Evolutionary conservation across 257 asterid species (phyloP).

Genomic region (Nicotiana undulata): DNA sequence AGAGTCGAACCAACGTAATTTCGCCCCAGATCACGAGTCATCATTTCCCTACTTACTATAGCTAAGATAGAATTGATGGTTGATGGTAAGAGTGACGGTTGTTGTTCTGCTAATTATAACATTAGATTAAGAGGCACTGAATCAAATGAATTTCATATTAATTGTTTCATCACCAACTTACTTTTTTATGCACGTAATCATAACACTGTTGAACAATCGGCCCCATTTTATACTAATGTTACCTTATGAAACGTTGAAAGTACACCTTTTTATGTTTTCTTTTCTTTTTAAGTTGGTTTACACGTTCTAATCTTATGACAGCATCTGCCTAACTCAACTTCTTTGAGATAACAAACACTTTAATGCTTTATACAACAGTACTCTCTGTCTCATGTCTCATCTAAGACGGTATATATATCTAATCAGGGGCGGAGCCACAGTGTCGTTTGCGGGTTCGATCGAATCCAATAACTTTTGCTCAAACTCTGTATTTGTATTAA

Average conservation of each 20-base stretch:
- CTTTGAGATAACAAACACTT: not conserved
- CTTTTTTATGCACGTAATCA: not conserved
- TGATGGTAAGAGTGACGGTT: not conserved
- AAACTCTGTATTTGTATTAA: no score
- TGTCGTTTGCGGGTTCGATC: no score
- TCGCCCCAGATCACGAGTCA: not conserved
- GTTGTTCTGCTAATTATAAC: conserved; percentile 4
- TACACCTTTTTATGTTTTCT: not conserved
- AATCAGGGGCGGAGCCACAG: no score
- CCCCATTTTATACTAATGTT: not conserved
- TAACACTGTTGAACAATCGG: not conserved
- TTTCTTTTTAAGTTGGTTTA: not conserved
- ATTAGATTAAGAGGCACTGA: conserved; percentile 4
- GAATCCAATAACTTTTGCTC: no score
- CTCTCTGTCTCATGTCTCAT: not conserved
- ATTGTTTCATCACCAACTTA: not conserved
- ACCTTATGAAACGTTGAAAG: conserved; percentile 1
- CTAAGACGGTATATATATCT: not conserved
- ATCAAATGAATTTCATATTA: not conserved
- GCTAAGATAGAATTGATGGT: not conserved
- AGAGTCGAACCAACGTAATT: no score
- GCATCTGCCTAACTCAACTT: not conserved
- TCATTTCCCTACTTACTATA: not conserved
- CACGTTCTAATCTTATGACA: not conserved
- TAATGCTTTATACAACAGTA: not conserved